These are phyloP conservation scores for Paraphoma sp. DNA, from an alignment of 2,329 filamentous ascomycete genomes.

Conservation along the genomic window DNA sequence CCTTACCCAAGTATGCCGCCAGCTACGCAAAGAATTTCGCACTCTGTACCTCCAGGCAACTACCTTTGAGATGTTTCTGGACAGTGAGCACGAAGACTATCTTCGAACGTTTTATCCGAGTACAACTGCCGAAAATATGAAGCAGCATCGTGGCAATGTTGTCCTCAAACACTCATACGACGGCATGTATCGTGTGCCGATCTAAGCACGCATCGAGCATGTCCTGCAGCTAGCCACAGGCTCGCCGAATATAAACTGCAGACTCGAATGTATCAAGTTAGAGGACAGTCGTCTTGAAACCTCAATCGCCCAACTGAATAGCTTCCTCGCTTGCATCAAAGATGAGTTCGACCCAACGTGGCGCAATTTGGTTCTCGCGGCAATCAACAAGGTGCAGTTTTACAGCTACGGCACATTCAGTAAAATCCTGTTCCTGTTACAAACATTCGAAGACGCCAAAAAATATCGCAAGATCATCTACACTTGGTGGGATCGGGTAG, in stretches of 20 bases:
- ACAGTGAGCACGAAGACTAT: background rate
- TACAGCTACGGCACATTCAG: background rate
- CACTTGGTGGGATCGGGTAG: background rate
- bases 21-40: background rate
- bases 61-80: background rate
- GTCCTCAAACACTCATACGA: no score
- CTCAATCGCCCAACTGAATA: background rate
- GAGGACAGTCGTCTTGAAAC: background rate
- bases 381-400: background rate
- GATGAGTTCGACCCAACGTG: background rate
- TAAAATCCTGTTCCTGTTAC: background rate
- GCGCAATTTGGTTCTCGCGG: background rate
- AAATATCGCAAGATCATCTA: background rate
- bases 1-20: background rate
- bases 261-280: background rate
- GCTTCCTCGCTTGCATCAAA: background rate
- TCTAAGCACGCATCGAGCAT: no score
- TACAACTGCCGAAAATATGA: background rate
- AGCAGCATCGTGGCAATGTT: no score
- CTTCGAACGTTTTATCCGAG: background rate
- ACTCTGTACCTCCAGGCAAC: background rate
- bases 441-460: background rate
- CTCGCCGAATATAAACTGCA: background rate
- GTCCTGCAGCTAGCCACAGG: background rate
- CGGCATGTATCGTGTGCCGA: no score